Percentiles rank a stretch among this genome's conserved stretches.
phyloP scores from a whole-genome alignment of 225 moss, liverwort and hornwort genomes.

The Ulota crispa region DNA sequence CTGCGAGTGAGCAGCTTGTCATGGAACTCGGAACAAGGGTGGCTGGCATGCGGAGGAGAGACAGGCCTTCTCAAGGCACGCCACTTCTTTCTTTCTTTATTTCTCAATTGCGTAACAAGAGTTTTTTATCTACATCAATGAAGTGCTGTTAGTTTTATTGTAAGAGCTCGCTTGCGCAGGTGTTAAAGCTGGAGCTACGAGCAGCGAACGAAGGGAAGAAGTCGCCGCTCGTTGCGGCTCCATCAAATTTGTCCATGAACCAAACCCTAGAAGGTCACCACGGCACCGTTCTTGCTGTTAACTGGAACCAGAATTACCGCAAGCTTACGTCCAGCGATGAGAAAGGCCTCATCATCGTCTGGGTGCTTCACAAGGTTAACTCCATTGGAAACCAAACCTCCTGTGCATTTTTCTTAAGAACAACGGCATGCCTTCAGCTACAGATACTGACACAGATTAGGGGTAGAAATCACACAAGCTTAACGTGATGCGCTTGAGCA shows the following conservation, averaged over 20 bases:
- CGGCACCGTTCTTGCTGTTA: slow-evolving; percentile 68
- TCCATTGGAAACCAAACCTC: not conserved
- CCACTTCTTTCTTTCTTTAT: not conserved
- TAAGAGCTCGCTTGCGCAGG: slow-evolving; percentile 41
- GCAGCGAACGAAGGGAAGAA: slow-evolving; percentile 44
- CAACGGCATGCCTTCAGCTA: not conserved
- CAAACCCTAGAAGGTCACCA: slow-evolving; percentile 96
- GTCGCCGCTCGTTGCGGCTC: slow-evolving; percentile 32
- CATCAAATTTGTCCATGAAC: slow-evolving; percentile 90
- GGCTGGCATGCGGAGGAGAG: slow-evolving; percentile 95
- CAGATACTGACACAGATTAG: slow-evolving; percentile 3
- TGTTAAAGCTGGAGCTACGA: slow-evolving; percentile 71
- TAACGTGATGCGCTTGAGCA: slow-evolving; percentile 1
- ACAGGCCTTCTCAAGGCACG: slow-evolving; percentile 83
- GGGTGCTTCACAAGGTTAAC: slow-evolving; percentile 88
- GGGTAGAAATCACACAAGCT: not conserved
- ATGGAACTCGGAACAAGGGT: slow-evolving; percentile 95
- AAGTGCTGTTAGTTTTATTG: not conserved
- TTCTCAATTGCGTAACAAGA: not conserved
- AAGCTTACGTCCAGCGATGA: slow-evolving; percentile 93
- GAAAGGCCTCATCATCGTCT: slow-evolving; percentile 89
- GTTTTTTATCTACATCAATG: not conserved
- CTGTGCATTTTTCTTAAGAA: not conserved
- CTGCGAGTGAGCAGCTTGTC: slow-evolving; percentile 71
- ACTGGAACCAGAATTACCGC: slow-evolving; percentile 94